Base-by-base conservation (phyloP, 1,139 yeast genomes). In the Waltiozyma sp. region DNA sequence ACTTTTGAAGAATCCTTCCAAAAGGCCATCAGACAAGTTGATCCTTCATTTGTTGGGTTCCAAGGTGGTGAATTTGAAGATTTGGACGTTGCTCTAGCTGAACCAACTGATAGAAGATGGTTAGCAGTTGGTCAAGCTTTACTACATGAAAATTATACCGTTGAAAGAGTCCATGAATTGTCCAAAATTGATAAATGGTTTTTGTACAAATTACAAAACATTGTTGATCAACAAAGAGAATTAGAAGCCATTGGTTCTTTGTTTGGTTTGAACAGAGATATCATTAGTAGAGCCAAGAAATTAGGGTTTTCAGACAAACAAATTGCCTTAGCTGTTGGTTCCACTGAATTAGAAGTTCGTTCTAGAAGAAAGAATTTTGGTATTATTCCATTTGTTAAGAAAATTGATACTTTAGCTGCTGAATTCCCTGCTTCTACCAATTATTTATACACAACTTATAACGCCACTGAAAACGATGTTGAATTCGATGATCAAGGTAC, bases 381-480 rank as follows among this genome's bases (percentile, higher is more conserved):
- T 43, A 80, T 91, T 58, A 70, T 78, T 49, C 98, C 98, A 54
- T 88, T 85, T 62, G 98, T 91, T 53, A 91, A 91, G 75, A 85
- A 87, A 67, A 91, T 91, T 59, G 98, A 91, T 64, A 91, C 98
- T 42, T 73, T 91, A 54, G 98, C 98, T 47, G 98, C 98, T 45
- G 98, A 91, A 66, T 91, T 91, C 79, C 98, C 98, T 41, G 98
- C 98, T 38, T 74, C 80, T 59, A 91, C 98, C 47, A 91, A 91
- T 72, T 91, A 91, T 66, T 74, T 91, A 56, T 91, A 91, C 76
- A 86, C 95, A 46, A 91, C 98, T 41, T 91, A 91, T 68, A 91
- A 89, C 61, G 98, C 96, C 44, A 75, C 87, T 43, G 73, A 77
- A 42, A 82, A 83, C 54, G 98, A 91, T 64, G 80, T 91, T 45